Evolutionary conservation across 2,329 filamentous ascomycete species (phyloP).

Genomic region (Botrytis cinerea): DNA sequence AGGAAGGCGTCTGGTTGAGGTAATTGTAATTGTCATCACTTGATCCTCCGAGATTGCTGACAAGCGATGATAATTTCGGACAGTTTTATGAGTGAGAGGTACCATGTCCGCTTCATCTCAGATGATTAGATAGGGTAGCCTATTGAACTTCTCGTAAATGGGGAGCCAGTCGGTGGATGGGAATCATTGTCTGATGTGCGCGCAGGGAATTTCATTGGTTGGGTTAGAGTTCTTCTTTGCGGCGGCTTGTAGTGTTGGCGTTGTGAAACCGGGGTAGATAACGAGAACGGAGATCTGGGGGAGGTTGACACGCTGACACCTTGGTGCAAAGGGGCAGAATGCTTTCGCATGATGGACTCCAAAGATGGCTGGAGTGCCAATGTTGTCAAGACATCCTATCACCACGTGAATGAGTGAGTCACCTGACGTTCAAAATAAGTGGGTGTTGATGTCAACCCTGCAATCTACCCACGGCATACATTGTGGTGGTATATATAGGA

Average conservation of each 20-base stretch:
- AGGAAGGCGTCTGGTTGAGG: slow-evolving; percentile 3
- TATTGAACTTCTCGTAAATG: not conserved
- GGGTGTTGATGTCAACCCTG: not conserved
- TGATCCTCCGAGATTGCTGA: not conserved
- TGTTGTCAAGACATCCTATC: not conserved
- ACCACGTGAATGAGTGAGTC: not conserved
- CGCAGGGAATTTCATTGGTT: not conserved
- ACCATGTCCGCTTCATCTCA: not conserved
- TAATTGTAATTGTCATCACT: not conserved
- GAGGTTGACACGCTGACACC: not conserved
- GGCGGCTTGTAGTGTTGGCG: not conserved
- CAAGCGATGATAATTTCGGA: not conserved
- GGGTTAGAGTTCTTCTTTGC: not conserved
- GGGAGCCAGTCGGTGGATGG: not conserved
- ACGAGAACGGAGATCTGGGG: not conserved
- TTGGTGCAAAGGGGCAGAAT: not conserved
- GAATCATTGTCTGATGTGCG: not conserved
- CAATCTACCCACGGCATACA: not conserved
- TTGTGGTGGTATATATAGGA: not conserved
- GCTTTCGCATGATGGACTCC: not conserved
- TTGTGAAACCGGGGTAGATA: not conserved
- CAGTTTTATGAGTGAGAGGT: not conserved
- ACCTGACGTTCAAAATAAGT: not conserved
- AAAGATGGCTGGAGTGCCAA: not conserved
- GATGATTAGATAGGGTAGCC: not conserved